Evolutionary conservation across 2,329 filamentous ascomycete species (phyloP).

Genomic region (Stenocarpella maydis): DNA sequence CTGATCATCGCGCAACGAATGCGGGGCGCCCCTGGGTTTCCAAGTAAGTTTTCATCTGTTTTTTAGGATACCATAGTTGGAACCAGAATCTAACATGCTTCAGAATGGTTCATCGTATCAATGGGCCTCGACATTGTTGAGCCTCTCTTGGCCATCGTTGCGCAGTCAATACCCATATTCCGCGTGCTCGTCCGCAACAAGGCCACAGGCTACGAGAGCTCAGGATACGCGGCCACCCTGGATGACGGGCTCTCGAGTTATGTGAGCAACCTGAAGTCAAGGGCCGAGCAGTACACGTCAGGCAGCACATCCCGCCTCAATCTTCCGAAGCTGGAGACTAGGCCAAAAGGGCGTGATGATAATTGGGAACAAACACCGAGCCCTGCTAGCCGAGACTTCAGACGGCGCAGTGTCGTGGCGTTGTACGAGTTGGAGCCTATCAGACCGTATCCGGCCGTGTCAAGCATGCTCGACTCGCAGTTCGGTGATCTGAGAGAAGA

Average conservation of each 20-base stretch:
- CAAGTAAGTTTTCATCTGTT: background rate
- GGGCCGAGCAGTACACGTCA: background rate
- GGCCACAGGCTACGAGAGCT: background rate
- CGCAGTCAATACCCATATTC: constrained; percentile 19
- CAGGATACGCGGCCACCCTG: background rate
- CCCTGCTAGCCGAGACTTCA: background rate
- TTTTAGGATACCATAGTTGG: background rate
- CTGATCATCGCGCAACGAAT: background rate
- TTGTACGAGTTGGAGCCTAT: constrained; percentile 11
- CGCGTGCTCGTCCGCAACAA: constrained; percentile 18
- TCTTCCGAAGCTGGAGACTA: background rate
- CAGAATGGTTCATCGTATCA: constrained; percentile 13
- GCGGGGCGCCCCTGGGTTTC: background rate
- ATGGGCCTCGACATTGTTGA: constrained; percentile 19
- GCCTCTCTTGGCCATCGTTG: constrained; percentile 21
- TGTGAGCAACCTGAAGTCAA: constrained; percentile 1
- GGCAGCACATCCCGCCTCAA: background rate
- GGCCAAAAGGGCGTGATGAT: background rate
- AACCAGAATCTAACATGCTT: background rate
- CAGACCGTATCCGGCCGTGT: constrained; percentile 10
- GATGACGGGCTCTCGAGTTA: background rate
- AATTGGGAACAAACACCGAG: constrained; percentile 7
- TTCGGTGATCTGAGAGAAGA: constrained; percentile 4
- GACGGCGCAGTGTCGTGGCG: constrained; percentile 2
- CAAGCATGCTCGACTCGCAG: constrained; percentile 4